Base-by-base conservation (phyloP, 805 yeast genomes). In the Kodamaea nitidulidarum region DNA sequence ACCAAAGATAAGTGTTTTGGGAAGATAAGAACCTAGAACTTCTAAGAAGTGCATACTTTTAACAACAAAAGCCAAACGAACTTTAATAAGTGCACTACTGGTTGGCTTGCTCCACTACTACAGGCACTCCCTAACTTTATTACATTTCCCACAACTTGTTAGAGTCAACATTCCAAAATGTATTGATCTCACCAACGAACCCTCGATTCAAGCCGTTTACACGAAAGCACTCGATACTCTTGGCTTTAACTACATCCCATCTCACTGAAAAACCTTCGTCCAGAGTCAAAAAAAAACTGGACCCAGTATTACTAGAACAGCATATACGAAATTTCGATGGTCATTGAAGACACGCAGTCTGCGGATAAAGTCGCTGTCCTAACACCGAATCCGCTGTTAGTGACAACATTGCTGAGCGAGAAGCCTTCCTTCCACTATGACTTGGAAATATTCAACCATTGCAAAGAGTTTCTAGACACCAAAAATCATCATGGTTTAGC, bases 401-500 rank as follows among this genome's bases (percentile, higher is more conserved):
- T 16, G 9, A 7, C 8, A n/a, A 15, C 10, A 5, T 27, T 12
- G 31, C 9, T 17, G 10, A 44, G 39, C 21, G 50, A 43, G 30
- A 47, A 47, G 18, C 46, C 50, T 16, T 37, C 52, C 10, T 68
- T 68, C 47, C 55, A 55, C 36, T 68, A 65, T 45, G 72, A 68
- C 42, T 50, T 55, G 36, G 77, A 73, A 32, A 55, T 80, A 12
- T 70, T 81, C 32, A 68, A 70, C 16, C 64, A 79, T 16, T 78
- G 86, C 46, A 70, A 76, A 31, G 63, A 68, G 31, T 79, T 78
- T 49, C 58, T 88, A 4, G 65, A 63, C 35, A 67, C 70, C 12
- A 76, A 76, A 41, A 84, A 90, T 53, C 81, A 81, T 41, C 79
- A 81, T 35, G 86, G 88, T 0, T 61, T 90, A 34, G 95, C 97